Conservation (phyloP, 2,329 filamentous ascomycete genomes). For the Colletotrichum sp. region DNA sequence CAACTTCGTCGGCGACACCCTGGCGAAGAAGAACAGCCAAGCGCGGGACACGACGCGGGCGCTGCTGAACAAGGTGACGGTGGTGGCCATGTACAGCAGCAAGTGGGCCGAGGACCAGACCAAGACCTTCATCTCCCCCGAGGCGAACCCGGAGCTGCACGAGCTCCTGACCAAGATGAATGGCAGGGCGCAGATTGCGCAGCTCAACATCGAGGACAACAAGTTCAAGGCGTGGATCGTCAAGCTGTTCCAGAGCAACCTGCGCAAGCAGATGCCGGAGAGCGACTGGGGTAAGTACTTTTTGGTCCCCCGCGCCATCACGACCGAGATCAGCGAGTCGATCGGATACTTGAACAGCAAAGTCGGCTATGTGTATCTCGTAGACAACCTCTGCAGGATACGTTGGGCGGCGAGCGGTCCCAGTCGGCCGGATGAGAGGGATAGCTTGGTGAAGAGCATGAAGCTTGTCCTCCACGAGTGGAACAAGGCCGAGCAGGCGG, state of each 20-base stretch:
- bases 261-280: constrained; percentile 55
- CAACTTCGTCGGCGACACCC: constrained; percentile 83
- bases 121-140: constrained; percentile 69
- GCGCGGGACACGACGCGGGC: constrained; percentile 75
- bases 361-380: constrained; percentile 91
- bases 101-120: constrained; percentile 87
- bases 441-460: constrained; percentile 69
- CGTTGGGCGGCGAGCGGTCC: constrained; percentile 89
- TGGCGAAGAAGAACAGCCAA: constrained; percentile 60
- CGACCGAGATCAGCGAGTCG: constrained; percentile 65
- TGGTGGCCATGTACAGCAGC: constrained; percentile 83
- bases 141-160: constrained; percentile 73
- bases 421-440: constrained; percentile 68
- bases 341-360: constrained; percentile 83
- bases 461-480: constrained; percentile 67
- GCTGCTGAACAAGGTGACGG: constrained; percentile 74
- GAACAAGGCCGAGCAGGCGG: constrained; percentile 42
- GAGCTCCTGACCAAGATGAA: constrained; percentile 59
- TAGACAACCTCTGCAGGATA: constrained; percentile 87
- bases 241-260: constrained; percentile 57
- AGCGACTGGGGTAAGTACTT: constrained; percentile 67
- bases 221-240: constrained; percentile 66
- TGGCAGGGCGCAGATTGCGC: constrained; percentile 71
- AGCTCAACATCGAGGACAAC: constrained; percentile 90
- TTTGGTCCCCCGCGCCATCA: constrained; percentile 61